A percentile compares a stretch with the other conserved stretches of the same genome.
Evolutionary conservation across 495 filamentous ascomycete species (phyloP).

Genomic region (Cetradonia linearis): DNA sequence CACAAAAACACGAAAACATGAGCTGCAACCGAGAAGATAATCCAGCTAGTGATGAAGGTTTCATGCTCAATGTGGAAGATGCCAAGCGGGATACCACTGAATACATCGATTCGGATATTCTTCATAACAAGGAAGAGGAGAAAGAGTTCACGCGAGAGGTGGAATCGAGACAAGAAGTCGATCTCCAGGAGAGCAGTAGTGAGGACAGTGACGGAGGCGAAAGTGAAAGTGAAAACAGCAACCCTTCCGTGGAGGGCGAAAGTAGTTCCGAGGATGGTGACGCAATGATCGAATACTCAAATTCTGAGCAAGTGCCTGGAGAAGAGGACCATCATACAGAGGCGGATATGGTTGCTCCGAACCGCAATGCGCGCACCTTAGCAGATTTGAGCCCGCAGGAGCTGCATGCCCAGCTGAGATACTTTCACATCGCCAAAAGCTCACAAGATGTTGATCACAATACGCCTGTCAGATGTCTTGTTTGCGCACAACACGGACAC

Average conservation of each 20-base stretch:
- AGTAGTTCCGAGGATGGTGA: slow-evolving; percentile 38
- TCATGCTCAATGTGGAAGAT: slow-evolving; percentile 8
- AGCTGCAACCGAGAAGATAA: not conserved
- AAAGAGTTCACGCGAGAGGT: not conserved
- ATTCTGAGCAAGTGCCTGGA: slow-evolving; percentile 35
- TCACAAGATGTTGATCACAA: slow-evolving; percentile 53
- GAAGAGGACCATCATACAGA: slow-evolving; percentile 10
- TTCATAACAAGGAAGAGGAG: not conserved
- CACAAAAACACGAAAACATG: not conserved
- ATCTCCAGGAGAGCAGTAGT: slow-evolving; percentile 3
- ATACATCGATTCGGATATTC: not conserved
- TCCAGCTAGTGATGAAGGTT: not conserved
- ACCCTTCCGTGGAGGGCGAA: slow-evolving; percentile 41
- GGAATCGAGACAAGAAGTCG: not conserved
- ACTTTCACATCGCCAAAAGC: slow-evolving; percentile 47
- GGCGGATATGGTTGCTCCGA: not conserved
- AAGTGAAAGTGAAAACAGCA: slow-evolving; percentile 43
- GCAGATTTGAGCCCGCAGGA: slow-evolving; percentile 37
- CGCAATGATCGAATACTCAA: slow-evolving; percentile 27
- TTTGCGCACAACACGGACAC: slow-evolving; percentile 40
- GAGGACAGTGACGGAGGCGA: slow-evolving; percentile 37
- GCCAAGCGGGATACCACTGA: not conserved
- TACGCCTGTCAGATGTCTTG: slow-evolving; percentile 47
- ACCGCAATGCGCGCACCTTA: slow-evolving; percentile 22
- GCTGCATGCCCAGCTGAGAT: slow-evolving; percentile 33